Base-by-base conservation (phyloP, 148 eudicot species). In the Rhododendron simsii region DNA sequence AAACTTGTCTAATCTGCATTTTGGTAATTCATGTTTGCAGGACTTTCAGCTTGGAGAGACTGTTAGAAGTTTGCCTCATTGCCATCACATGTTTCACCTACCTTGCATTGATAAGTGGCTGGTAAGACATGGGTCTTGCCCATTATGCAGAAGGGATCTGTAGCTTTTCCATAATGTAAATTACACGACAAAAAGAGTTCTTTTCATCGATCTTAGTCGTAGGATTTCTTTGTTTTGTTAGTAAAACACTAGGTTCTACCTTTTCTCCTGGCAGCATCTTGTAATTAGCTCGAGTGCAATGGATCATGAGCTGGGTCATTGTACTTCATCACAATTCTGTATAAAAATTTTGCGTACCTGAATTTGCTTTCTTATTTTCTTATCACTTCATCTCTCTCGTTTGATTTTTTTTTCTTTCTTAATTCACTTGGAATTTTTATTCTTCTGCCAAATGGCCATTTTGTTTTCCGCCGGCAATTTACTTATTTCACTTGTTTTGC, bases 71-170 rank as follows among this genome's bases (percentile, higher is more conserved):
- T 90, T 96, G 89, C 99, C 99, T 48, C 95, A 95, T 15, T 96
- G 99, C 74, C 93, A 95, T 87, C 99, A 96, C 87, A 91, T 95
- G 93, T 96, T 96, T 90, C 99, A 96, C 91, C 94, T 94, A 84
- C 98, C 99, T 57, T 96, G 98, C 95, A 96, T 96, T 41, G 99
- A 96, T 85, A 94, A 94, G 87, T 96, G 99, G 99, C 91, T 96
- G 87, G 88, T 96, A 85, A 95, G 95, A 89, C 99, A 95, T 50
- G 96, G 92, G 45, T 96, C 99, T 71, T 96, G 99, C 92, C 99
- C 99, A 5, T 86, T 96, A 88, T 96, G 99, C 92, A 89, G 99
- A 92, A 92, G 99, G 85, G 97, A 96, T 88, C 90, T 96, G 91
- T 96, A 90, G 89, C 78, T 37, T 33, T 51, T 79, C 37, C 45